Base-by-base conservation (phyloP, 1,284 basidiomycete genomes). In the Lentinus polychrous region DNA sequence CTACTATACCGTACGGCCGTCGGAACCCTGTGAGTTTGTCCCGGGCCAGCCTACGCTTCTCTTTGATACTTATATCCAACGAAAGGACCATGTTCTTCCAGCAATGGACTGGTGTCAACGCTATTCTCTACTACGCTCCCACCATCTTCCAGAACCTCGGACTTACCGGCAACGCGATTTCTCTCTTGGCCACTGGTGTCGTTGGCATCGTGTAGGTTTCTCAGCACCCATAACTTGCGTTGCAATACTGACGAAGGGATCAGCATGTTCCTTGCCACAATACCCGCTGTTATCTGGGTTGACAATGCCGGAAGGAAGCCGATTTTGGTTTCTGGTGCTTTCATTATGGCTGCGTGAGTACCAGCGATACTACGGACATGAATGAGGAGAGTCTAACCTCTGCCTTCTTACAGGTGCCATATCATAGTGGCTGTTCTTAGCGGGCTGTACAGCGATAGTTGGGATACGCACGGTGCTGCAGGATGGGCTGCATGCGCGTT, bases 141-240 rank as follows among this genome's bases (percentile, higher is more conserved):
- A 72, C 66, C 36, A 84, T 89, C 51, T 87, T 88, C 70, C 39
- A 68, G 42, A 55, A 58, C 3, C 72, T 88, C 14, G 76, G 81
- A 17, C 62, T 85, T 38, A 73, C 69, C 1, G 80, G 81, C 1
- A 82, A 76, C 57, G 74, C 82, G 0, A 75, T 71, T 33, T 77
- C 75, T 0, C 72, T 90, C 1, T 73, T 91, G 31, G 86, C 88
- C 1, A 91, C 89, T 8, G 90, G 89, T 44, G 80, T 91, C 10
- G 89, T 91, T 49, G 89, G 89, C 42, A 79, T 91, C 57, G 83
- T 79, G 77, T 82, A 68, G 39, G 79, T 68, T 6, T 14, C 32
- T 24, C n/a, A n/a, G 32, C 14, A 5, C 27, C 27, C 32, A 17
- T 36, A 39, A 24, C 49, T 2, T 53, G 38, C 39, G 53, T 54